A percentile compares a stretch with the other conserved stretches of the same genome.
phyloP scores from a whole-genome alignment of 768 basidiomycete species.

The Tricholoma furcatifolium region DNA sequence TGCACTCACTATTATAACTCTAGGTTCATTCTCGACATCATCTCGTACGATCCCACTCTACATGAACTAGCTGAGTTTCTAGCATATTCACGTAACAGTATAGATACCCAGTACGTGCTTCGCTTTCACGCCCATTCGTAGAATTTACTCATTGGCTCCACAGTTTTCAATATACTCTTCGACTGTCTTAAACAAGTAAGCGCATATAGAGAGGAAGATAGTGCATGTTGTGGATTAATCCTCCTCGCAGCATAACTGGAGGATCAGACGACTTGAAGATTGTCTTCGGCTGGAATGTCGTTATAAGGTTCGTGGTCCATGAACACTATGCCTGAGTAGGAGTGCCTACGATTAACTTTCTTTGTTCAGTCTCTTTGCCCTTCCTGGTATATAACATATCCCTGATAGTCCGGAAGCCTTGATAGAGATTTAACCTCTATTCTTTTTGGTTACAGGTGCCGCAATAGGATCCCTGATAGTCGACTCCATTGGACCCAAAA shows the following conservation, averaged over 20 bases:
- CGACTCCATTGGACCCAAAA: constrained; percentile 73
- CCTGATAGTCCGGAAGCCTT: too few species aligned
- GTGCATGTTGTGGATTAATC: not conserved
- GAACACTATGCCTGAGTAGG: not conserved
- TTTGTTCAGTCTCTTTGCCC: constrained; percentile 32
- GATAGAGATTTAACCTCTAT: not conserved
- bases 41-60: constrained; percentile 44
- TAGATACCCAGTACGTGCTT: constrained; percentile 58
- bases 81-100: not conserved
- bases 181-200: constrained; percentile 64
- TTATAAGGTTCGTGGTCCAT: constrained; percentile 62
- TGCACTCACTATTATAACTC: not conserved
- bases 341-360: not conserved
- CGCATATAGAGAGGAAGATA: not conserved
- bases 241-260: constrained; percentile 54
- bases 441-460: constrained; percentile 35
- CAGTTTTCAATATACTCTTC: constrained; percentile 81
- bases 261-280: constrained; percentile 47
- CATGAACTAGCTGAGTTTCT: not conserved
- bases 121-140: not conserved
- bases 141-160: not conserved
- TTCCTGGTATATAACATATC: constrained; percentile 25
- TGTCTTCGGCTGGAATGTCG: constrained; percentile 80
- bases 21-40: constrained; percentile 80
- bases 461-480: constrained; percentile 71